phyloP scores from a whole-genome alignment of 176 grass and related monocot species.

The Rhynchospora tenuis region DNA sequence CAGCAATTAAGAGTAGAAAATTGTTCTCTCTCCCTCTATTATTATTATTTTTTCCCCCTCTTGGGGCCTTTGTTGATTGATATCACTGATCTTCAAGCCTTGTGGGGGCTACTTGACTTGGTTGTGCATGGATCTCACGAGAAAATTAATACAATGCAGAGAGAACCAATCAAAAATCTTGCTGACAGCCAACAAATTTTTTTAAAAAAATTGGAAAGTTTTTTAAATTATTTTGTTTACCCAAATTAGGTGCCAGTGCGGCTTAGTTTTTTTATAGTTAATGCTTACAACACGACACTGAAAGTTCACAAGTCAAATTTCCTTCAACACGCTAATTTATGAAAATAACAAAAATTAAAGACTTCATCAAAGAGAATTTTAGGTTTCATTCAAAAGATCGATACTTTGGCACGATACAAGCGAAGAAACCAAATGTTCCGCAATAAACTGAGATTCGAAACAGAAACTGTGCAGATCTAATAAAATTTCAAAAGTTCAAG shows the following conservation, averaged over 20 bases:
- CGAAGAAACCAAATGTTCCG: background rate
- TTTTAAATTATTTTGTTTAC: background rate
- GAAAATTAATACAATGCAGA: background rate
- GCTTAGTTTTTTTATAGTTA: background rate
- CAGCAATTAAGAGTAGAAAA: background rate
- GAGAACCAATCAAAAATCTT: background rate
- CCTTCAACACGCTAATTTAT: background rate
- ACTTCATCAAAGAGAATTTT: conserved; percentile 20
- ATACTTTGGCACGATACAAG: background rate
- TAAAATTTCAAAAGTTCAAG: conserved; percentile 22
- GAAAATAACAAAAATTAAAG: conserved; percentile 18
- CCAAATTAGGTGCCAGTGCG: conserved; percentile 10
- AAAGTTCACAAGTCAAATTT: background rate
- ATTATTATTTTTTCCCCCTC: background rate
- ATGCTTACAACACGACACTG: background rate
- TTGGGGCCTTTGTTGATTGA: background rate
- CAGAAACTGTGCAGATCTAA: conserved; percentile 11
- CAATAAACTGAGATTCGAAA: conserved; percentile 23
- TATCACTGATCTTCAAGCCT: background rate
- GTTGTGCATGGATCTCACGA: background rate
- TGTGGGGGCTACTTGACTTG: background rate
- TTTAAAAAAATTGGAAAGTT: background rate
- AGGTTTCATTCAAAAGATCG: conserved; percentile 21
- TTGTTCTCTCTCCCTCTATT: background rate
- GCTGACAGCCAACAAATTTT: background rate